A percentile compares a stretch with the other conserved stretches of the same genome.
These are phyloP conservation scores for Clathrus columnatus DNA, from an alignment of 768 basidiomycete genomes.

Conservation along the genomic window DNA sequence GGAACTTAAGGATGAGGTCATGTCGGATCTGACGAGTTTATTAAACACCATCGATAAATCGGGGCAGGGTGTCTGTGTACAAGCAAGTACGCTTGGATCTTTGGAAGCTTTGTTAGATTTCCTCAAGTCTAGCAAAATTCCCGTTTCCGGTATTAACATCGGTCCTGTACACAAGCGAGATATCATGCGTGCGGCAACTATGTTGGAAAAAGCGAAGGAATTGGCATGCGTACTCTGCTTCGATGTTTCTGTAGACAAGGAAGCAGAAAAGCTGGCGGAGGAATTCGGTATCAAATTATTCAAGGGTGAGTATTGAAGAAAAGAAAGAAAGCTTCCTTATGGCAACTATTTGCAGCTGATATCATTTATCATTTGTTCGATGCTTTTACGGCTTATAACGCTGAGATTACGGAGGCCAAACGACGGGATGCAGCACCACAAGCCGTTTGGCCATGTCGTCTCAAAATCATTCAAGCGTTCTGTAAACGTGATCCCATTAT, in stretches of 20 bases:
- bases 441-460: conserved; percentile 93
- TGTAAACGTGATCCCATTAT: conserved; percentile 97
- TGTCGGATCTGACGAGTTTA: conserved; percentile 88
- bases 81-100: conserved; percentile 94
- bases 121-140: conserved; percentile 90
- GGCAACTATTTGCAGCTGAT: conserved; percentile 52
- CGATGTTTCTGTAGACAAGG: conserved; percentile 90
- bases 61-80: conserved; percentile 95
- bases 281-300: conserved; percentile 93
- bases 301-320: conserved; percentile 52
- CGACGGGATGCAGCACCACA: conserved; percentile 85
- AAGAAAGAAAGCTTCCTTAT: neutral
- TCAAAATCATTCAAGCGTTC: conserved; percentile 90
- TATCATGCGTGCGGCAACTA: conserved; percentile 83
- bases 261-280: conserved; percentile 84
- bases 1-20: conserved; percentile 87
- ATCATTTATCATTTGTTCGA: conserved; percentile 99
- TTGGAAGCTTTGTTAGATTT: conserved; percentile 95
- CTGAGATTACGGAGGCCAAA: conserved; percentile 87
- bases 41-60: conserved; percentile 89
- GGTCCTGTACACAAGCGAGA: conserved; percentile 96
- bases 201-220: conserved; percentile 95
- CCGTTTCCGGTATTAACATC: conserved; percentile 95
- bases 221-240: conserved; percentile 94
- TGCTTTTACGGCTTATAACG: conserved; percentile 89